These are phyloP conservation scores for Brassica juncea DNA, from an alignment of 345 rosid genomes.

Conservation along the genomic window DNA sequence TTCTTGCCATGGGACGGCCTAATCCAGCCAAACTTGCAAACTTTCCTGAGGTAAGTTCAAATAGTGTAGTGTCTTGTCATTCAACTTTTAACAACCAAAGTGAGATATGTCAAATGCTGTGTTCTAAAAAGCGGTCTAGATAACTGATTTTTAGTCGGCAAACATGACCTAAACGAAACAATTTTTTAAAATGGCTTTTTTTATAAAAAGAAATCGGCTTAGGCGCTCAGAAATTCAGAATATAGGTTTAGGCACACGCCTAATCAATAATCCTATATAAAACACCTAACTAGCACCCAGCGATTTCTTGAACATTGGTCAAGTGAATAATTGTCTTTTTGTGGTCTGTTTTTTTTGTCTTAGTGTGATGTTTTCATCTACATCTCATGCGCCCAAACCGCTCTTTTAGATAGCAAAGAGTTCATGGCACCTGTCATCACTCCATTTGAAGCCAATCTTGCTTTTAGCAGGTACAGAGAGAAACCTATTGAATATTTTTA, in stretches of 20 bases:
- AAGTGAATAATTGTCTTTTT: not conserved
- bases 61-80: not conserved
- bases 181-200: too few relatives aligned
- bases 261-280: not conserved
- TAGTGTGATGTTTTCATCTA: constrained; percentile 88
- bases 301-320: not conserved
- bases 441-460: constrained; percentile 87
- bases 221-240: too few relatives aligned
- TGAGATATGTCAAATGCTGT: not conserved
- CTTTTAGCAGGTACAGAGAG: constrained; percentile 70
- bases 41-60: constrained; percentile 72
- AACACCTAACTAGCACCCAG: not conserved
- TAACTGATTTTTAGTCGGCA: too few relatives aligned
- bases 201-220: too few relatives aligned
- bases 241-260: too few relatives aligned
- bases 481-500: not conserved
- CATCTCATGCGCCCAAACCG: constrained; percentile 89
- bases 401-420: constrained; percentile 90
- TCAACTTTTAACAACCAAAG: not conserved
- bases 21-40: constrained; percentile 96
- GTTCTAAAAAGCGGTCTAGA: too few relatives aligned
- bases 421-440: constrained; percentile 90
- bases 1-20: constrained; percentile 90
- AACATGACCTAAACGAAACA: too few relatives aligned
- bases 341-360: constrained; percentile 10